Evolutionary conservation across 805 yeast genomes (phyloP).

Genomic region (Metschnikowia similis): DNA sequence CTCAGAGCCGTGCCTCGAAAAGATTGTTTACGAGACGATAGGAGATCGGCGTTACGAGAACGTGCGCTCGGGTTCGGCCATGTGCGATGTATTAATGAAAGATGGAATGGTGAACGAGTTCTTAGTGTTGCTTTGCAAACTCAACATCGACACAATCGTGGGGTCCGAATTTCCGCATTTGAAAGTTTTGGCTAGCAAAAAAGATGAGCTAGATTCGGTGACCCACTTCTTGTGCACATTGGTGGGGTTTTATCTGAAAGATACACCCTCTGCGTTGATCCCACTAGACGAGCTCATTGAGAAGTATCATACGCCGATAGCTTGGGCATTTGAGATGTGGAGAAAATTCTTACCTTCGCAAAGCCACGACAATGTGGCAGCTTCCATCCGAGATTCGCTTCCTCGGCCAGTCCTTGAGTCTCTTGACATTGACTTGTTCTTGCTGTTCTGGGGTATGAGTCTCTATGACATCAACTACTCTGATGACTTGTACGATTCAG

Average conservation of each 20-base stretch:
- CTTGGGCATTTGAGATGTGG: constrained; percentile 81
- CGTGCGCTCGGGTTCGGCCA: constrained; percentile 42
- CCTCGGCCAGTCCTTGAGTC: constrained; percentile 9
- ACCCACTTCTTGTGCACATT: constrained; percentile 61
- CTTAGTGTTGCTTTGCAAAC: constrained; percentile 57
- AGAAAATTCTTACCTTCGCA: constrained; percentile 40
- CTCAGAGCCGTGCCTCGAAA: constrained; percentile 56
- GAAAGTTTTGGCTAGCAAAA: constrained; percentile 66
- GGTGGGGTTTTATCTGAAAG: constrained; percentile 46
- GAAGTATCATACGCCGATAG: constrained; percentile 44
- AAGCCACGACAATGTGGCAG: constrained; percentile 15
- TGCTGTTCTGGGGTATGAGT: constrained; percentile 65
- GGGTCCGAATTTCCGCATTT: constrained; percentile 42
- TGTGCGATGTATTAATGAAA: constrained; percentile 44
- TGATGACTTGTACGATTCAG: constrained; percentile 45
- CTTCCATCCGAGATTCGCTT: constrained; percentile 6
- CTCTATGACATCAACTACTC: constrained; percentile 66
- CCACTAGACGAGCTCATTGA: constrained; percentile 39
- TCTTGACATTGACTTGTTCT: constrained; percentile 26
- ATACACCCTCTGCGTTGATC: constrained; percentile 29
- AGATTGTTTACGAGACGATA: constrained; percentile 53
- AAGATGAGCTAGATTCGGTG: constrained; percentile 69
- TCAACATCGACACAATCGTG: constrained; percentile 35
- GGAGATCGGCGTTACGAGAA: constrained; percentile 53
- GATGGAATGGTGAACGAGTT: constrained; percentile 54